These are phyloP conservation scores for Colletotrichum karsti DNA, from an alignment of 2,329 filamentous ascomycete species.

Conservation along the genomic window DNA sequence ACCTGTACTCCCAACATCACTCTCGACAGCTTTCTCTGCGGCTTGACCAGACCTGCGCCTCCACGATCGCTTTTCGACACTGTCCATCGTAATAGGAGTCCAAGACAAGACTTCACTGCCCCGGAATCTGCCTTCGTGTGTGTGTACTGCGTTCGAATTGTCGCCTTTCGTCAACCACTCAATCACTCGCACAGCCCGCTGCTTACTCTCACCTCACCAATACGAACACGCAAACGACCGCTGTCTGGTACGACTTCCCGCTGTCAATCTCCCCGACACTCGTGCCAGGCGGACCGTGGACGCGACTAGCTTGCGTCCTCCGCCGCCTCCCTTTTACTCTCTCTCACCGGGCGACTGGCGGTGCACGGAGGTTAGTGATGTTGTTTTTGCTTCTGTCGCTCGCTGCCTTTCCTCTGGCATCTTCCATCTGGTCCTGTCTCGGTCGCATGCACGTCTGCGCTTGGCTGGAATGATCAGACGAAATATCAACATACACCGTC, in stretches of 20 bases:
- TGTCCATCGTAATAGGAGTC: not conserved
- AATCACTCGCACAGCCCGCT: no score
- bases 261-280: not conserved
- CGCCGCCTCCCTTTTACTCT: not conserved
- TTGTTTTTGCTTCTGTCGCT: not conserved
- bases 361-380: constrained; percentile 21
- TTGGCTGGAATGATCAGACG: constrained; percentile 14
- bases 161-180: not conserved
- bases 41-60: not conserved
- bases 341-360: constrained; percentile 13
- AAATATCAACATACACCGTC: not conserved
- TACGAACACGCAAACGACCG: not conserved
- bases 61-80: not conserved
- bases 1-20: no score
- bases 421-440: not conserved
- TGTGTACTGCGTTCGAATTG: not conserved
- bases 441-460: not conserved
- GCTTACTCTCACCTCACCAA: not conserved
- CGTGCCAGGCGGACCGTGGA: not conserved
- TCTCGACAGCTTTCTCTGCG: not conserved
- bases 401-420: not conserved
- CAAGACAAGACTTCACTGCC: constrained; percentile 15
- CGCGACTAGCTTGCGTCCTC: not conserved
- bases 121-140: not conserved
- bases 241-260: not conserved